Base-by-base conservation (phyloP, 345 rosid genomes). In the Ricinus communis region DNA sequence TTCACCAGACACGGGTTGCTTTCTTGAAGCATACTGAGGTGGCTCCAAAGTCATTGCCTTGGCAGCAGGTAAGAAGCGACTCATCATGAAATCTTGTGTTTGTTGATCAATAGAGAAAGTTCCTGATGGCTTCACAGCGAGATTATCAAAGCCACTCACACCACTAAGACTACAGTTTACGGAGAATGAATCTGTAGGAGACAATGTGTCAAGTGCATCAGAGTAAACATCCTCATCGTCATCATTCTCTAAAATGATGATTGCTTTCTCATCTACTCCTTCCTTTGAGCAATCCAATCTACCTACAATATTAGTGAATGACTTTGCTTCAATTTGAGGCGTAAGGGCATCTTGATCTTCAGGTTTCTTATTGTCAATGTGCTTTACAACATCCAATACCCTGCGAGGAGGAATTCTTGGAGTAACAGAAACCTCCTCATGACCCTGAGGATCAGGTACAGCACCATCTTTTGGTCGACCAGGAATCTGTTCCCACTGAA, bases 51-150 rank as follows among this genome's bases (percentile, higher is more conserved):
- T 77, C 99, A 92, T 89, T 11, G 99, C 99, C 89, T 86, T 86
- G 15, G 99, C 97, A 36, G 99, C 99, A 18, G 99, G 98, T 76
- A 95, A 84, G 79, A 95, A 95, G 3, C 98, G 97, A 47, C 74
- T 86, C 91, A 95, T 76, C 94, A 95, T 95, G 83, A 90, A 89
- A 65, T 92, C 97, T 38, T 84, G 81, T 49, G 93, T 84, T 33
- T 82, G 86, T 46, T 65, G 62, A 79, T 92, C 96, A 0, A 79
- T 77, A 11, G 84, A 76, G 65, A 77, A 81, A 19, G 83, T 87
- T 70, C 85, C 85, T 9, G 87, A 76, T 30, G 76, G 85, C 80
- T 89, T 85, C 5, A 62, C 70, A 68, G 54, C 77, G 11, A 13
- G 55, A 7, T 80, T 79, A 65, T 85, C 87, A 43, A 77, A 75